Base-by-base conservation (phyloP, 805 yeast genomes). In the Cyberlindnera sargentensis region DNA sequence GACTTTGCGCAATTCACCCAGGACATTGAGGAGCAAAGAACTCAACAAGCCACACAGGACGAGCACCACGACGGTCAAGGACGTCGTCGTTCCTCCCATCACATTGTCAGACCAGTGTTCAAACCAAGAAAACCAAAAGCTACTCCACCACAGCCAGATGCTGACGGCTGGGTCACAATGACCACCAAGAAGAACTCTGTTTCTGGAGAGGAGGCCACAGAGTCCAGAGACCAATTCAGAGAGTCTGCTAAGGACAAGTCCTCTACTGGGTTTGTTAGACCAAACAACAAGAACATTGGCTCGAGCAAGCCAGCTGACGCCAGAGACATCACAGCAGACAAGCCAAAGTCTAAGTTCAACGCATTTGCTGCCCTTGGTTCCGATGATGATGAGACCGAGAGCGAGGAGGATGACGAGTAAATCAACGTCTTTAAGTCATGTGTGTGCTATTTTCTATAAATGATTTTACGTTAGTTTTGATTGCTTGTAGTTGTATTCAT, bases 101-200 rank as follows among this genome's bases (percentile, higher is more conserved):
- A 54, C 40, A 68, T 65, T 39, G 54, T 57, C 20, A 70, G 69
- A 62, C 84, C 84, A 43, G 72, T 71, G 54, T 71, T 81, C 57
- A 53, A 51, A 45, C 53, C 56, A 42, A 52, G 53, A 44, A 50
- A 41, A 35, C 53, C 52, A 37, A 47, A 45, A 15, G 51, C 49
- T 26, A 67, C 70, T 38, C 68, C 68, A 46, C 41, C 41, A 38
- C 72, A 68, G 47, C 75, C 82, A 31, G 95, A 84, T 58, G 84
- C 80, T 45, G 91, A 85, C 49, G 95, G 95, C 37, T 85, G 93
- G 91, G 84, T 84, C 45, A 82, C 91, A 24, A 65, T 75, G 49
- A 72, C 67, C 49, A 72, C 67, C 29, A 61, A 62, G 48, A 62
- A 56, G 44, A 37, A 41, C 24, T 44, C 50, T 40, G 66, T 73